Evolutionary conservation across 2,329 filamentous ascomycete species (phyloP).

Genomic region (Truncatella angustata): DNA sequence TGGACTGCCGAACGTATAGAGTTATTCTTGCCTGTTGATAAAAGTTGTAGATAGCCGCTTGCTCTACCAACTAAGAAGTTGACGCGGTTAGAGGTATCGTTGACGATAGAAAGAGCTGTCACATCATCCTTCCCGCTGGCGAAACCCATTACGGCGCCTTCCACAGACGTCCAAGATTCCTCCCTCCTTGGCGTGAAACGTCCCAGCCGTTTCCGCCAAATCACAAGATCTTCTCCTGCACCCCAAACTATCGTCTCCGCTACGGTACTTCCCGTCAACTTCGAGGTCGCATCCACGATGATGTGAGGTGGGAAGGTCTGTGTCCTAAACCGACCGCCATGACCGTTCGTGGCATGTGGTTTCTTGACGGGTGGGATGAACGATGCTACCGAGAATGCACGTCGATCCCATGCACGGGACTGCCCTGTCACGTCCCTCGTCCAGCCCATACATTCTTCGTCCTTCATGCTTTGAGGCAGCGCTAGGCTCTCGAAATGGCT

Average conservation of each 20-base stretch:
- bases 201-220: constrained; percentile 34
- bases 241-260: constrained; percentile 50
- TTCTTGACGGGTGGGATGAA: constrained; percentile 22
- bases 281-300: constrained; percentile 43
- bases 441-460: constrained; percentile 33
- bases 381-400: constrained; percentile 30
- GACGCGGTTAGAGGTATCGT: constrained; percentile 20
- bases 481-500: constrained; percentile 41
- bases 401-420: constrained; percentile 52
- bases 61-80: constrained; percentile 47
- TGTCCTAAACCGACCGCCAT: constrained; percentile 15
- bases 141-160: constrained; percentile 39
- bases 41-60: constrained; percentile 45
- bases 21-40: constrained; percentile 38
- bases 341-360: constrained; percentile 13
- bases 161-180: constrained; percentile 35
- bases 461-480: constrained; percentile 23
- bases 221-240: constrained; percentile 49
- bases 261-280: constrained; percentile 26
- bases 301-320: constrained; percentile 43
- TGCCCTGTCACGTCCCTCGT: constrained; percentile 49
- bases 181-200: constrained; percentile 13
- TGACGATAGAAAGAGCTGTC: constrained; percentile 44
- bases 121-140: constrained; percentile 47
- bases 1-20: too few relatives aligned